A percentile compares a stretch with the other conserved stretches of the same genome.
Evolutionary conservation across 177 flowering plant genomes (phyloP).

Genomic region (Vitis hybrid): DNA sequence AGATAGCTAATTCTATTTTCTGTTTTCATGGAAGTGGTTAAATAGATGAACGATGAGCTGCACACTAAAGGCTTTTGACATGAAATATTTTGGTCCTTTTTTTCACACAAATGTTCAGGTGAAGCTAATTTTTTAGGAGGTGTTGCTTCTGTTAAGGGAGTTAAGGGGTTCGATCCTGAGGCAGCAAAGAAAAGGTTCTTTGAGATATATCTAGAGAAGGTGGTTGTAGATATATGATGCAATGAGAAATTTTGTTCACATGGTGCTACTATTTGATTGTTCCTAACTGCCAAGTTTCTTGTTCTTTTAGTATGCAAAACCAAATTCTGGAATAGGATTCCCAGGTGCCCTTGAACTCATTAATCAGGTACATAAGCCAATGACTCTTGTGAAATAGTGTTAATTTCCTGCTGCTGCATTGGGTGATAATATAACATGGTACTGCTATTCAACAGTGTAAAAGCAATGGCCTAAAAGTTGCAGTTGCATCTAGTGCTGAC

Average conservation of each 20-base stretch:
- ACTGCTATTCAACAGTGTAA: constrained; percentile 65
- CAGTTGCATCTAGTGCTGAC: constrained; percentile 99
- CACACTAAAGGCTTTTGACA: background rate
- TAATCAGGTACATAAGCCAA: constrained; percentile 49
- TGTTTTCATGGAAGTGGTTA: background rate
- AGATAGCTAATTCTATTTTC: background rate
- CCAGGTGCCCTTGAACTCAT: constrained; percentile 96
- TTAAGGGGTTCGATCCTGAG: constrained; percentile 62
- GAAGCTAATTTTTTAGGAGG: constrained; percentile 98
- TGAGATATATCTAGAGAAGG: constrained; percentile 91
- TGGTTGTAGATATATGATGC: constrained; percentile 18
- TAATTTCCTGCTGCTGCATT: constrained; percentile 6
- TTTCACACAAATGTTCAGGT: constrained; percentile 40
- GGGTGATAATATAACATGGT: background rate
- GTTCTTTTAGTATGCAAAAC: constrained; percentile 79
- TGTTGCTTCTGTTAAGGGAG: constrained; percentile 83
- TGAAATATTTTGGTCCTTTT: background rate
- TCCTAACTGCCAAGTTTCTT: background rate
- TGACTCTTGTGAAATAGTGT: background rate
- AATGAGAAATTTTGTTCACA: background rate
- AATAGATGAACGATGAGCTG: background rate
- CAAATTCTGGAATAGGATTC: constrained; percentile 91
- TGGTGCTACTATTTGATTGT: background rate
- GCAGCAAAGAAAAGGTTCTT: constrained; percentile 87
- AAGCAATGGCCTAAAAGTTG: constrained; percentile 84